These are phyloP conservation scores for Cercophora scortea DNA, from an alignment of 495 filamentous ascomycete genomes.

Conservation along the genomic window DNA sequence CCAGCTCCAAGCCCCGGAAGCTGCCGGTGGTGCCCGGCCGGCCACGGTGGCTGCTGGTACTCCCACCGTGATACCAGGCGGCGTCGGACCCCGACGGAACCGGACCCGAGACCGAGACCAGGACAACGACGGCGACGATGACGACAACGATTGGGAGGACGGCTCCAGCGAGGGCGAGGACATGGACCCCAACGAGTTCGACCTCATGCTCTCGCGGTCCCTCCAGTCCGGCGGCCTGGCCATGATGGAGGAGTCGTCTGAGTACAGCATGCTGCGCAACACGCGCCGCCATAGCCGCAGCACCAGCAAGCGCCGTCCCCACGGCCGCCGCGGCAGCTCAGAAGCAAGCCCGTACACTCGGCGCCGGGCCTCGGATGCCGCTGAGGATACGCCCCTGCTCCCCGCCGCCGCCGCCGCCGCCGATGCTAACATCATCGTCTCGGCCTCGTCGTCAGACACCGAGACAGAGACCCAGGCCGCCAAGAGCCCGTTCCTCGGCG, in stretches of 20 bases:
- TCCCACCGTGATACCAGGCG: no score
- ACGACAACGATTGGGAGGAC: not conserved
- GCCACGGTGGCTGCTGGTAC: no score
- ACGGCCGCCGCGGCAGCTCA: not conserved
- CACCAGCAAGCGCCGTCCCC: not conserved
- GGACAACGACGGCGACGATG: not conserved
- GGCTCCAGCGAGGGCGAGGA: constrained; percentile 9
- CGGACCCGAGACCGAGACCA: not conserved
- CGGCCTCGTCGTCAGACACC: not conserved
- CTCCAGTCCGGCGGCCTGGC: constrained; percentile 20
- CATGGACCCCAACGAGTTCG: constrained; percentile 33
- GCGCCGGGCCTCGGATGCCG: no score
- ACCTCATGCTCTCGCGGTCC: constrained; percentile 32
- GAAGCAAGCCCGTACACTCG: no score
- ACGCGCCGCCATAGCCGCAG: constrained; percentile 5
- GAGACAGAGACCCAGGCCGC: not conserved
- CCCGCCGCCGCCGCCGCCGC: not conserved
- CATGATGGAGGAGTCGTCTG: constrained; percentile 33
- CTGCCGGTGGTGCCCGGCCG: no score
- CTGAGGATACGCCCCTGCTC: not conserved
- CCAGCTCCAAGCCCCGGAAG: no score
- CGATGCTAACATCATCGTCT: not conserved
- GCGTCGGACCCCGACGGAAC: no score
- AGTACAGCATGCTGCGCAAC: constrained; percentile 30
- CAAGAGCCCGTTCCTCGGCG: constrained; percentile 23